A percentile compares a stretch with the other conserved stretches of the same genome.
These are phyloP conservation scores for Micractinium sp. DNA, from an alignment of 139 green algal genomes.

Conservation along the genomic window DNA sequence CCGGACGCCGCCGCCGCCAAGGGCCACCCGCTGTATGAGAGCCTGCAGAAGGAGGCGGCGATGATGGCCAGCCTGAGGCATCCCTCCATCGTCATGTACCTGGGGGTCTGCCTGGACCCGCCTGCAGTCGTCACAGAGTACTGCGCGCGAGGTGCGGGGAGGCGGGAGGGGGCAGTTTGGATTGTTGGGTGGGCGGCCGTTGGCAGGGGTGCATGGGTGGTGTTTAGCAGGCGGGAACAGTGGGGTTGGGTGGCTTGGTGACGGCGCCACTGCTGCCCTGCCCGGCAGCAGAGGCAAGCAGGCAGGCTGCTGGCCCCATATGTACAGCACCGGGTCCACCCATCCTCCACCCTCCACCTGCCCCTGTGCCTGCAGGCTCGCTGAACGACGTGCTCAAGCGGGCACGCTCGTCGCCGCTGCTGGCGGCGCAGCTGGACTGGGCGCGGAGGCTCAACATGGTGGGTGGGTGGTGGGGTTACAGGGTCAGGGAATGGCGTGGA, in stretches of 20 bases:
- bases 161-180: not conserved
- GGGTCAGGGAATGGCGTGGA: not conserved
- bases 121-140: slow-evolving; percentile 47
- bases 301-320: too few relatives aligned
- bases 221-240: not conserved
- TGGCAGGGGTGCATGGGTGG: not conserved
- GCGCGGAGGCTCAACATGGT: slow-evolving; percentile 58
- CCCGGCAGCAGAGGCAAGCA: too few relatives aligned
- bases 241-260: not conserved
- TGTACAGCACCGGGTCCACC: not conserved
- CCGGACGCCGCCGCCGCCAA: not conserved
- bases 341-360: not conserved
- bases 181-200: too few relatives aligned
- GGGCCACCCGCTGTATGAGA: slow-evolving; percentile 34
- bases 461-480: not conserved
- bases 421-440: slow-evolving; percentile 58
- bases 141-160: slow-evolving; percentile 32
- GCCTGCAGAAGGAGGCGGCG: slow-evolving; percentile 54
- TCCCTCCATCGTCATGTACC: slow-evolving; percentile 68
- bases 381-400: slow-evolving; percentile 63
- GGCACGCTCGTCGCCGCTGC: slow-evolving; percentile 25
- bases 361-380: slow-evolving; percentile 32
- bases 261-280: not conserved
- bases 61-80: slow-evolving; percentile 53
- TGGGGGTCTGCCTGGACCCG: slow-evolving; percentile 49